Base-by-base conservation (phyloP, 139 green algal species). In the Microglena sp. region DNA sequence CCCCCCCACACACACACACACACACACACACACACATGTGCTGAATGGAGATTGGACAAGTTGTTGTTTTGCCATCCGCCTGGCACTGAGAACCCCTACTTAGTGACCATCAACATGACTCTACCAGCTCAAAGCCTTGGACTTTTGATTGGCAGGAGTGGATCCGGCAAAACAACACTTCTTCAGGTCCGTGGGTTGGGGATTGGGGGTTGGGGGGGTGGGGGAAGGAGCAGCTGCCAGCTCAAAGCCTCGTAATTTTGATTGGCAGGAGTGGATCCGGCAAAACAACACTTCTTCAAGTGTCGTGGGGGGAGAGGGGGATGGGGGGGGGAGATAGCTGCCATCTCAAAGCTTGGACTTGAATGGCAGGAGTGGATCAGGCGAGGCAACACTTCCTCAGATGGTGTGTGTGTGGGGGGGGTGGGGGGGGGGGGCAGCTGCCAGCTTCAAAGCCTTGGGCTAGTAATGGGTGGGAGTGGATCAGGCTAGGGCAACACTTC, bases 361-460 rank as follows among this genome's bases (percentile, higher is more conserved):
- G n/a, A 8, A 22, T 28, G 18, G 21, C 18, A 28, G 7, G 8
- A 30, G 55, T 30, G 11, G 91, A n/a, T 69, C 73, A 2, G 91
- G 91, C 28, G 96, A 97, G 60, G 93, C 89, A 27, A 97, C 91
- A 3, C 79, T n/a, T n/a, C n/a, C n/a, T n/a, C n/a, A n/a, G n/a
- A n/a, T n/a, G n/a, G n/a, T n/a, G n/a, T n/a, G n/a, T n/a, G n/a
- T n/a, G n/a, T n/a, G n/a, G n/a, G n/a, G n/a, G n/a, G n/a, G n/a
- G n/a, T n/a, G n/a, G n/a, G n/a, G n/a, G n/a, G n/a, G n/a, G n/a
- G n/a, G n/a, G n/a, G n/a, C n/a, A n/a, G n/a, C n/a, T n/a, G n/a
- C n/a, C n/a, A n/a, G n/a, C n/a, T n/a, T n/a, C n/a, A n/a, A n/a
- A n/a, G n/a, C n/a, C n/a, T n/a, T n/a, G n/a, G n/a, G n/a, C n/a